Evolutionary conservation across 1,139 yeast genomes (phyloP), one percentile per base, ranked within the genome.

Genomic region (Diutina neorugosa): DNA sequence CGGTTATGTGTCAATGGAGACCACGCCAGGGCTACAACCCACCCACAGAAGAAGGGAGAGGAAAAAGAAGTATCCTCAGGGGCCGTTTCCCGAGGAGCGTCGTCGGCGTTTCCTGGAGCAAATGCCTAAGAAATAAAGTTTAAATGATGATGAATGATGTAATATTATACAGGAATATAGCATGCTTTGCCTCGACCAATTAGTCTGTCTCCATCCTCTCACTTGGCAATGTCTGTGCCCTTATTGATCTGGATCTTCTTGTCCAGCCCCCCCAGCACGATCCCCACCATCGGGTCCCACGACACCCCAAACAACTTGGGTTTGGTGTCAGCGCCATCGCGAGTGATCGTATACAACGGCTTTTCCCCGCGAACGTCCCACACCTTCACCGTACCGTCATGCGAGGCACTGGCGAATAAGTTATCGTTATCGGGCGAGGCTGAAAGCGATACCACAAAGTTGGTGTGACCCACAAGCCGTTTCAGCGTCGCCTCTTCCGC

Each of bases 281-380:
- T 87, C 53, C 97, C 96, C 55, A 86, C 79, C 52, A 78, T 79
- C 49, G 67, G 64, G 59, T 85, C 85, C 98, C 98, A 93, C 60
- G 81, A 84, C 53, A 90, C 94, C 47, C 86, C 90, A 66, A 89
- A 88, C 23, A 93, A 93, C 65, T 90, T 88, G 63, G 61, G 69
- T 63, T 55, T 75, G 19, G 70, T 69, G 34, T 66, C 64, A 3
- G 55, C 57, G 40, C 77, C 74, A 60, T 84, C 82, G 66, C 96
- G 80, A 25, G 87, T 79, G 53, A 91, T 81, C n/a, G 95, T 87
- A 66, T 86, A 87, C 70, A 90, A 74, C n/a, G 95, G 78, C 61
- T 84, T 81, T 59, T 84, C 87, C 2, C 96, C 86, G 63, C 99
- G 81, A 12, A 91, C 79, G 67, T 93, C 99, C 99, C 99, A 93